Evolutionary conservation across 2,329 filamentous ascomycete species (phyloP).

Genomic region (Fusarium virguliforme): DNA sequence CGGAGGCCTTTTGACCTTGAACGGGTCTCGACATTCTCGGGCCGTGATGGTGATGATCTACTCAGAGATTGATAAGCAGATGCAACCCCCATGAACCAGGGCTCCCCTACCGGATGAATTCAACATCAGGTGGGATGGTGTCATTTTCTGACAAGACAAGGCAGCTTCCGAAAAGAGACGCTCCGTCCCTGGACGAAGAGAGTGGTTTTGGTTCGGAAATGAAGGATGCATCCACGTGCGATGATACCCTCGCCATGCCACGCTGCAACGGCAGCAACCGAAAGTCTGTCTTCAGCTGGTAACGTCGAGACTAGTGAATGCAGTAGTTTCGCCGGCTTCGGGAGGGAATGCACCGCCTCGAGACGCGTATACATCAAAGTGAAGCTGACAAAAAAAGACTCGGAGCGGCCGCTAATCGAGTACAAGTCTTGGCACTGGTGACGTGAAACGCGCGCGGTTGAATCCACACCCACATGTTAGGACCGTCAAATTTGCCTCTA

Average conservation of each 20-base stretch:
- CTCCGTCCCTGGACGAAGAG: not conserved
- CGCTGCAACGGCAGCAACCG: constrained; percentile 3
- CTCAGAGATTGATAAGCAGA: constrained; percentile 11
- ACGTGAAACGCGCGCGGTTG: constrained; percentile 25
- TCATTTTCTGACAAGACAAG: not conserved
- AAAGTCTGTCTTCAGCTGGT: not conserved
- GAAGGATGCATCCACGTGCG: not conserved
- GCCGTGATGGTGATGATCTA: not conserved
- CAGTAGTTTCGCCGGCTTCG: not conserved
- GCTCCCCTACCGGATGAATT: constrained; percentile 10
- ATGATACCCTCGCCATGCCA: constrained; percentile 3
- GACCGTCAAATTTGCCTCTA: not conserved
- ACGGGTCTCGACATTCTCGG: not conserved
- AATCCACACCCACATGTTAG: not conserved
- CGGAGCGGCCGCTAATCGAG: too few species aligned
- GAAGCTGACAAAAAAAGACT: not conserved
- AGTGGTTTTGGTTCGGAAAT: not conserved
- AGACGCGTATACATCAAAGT: not conserved
- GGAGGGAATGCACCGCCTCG: not conserved
- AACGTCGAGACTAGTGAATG: not conserved
- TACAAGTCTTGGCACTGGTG: not conserved
- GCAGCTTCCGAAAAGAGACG: constrained; percentile 6
- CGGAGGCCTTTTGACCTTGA: not conserved
- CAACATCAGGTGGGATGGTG: constrained; percentile 1
- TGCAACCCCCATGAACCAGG: constrained; percentile 8